A percentile compares a stretch with the other conserved stretches of the same genome.
Evolutionary conservation across 2,329 filamentous ascomycete genomes (phyloP).

Genomic region (Verticillium zaregamsianum): DNA sequence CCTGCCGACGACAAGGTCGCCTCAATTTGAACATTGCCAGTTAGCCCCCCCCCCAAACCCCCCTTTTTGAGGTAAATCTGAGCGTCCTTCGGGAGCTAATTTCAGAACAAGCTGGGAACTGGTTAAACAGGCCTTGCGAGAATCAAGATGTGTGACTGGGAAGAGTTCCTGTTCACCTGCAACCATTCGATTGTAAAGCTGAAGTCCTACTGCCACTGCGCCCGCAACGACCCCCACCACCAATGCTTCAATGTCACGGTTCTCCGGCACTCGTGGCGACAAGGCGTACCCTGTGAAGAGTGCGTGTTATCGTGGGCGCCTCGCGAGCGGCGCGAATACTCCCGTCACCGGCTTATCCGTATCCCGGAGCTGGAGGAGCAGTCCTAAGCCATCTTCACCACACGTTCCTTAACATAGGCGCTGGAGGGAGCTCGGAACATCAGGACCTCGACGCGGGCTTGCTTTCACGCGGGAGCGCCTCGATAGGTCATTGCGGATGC

Average conservation of each 20-base stretch:
- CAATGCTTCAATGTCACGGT: conserved; percentile 65
- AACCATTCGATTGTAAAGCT: conserved; percentile 55
- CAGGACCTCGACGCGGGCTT: no score
- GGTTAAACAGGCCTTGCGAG: neutral
- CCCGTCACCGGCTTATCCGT: neutral
- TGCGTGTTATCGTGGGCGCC: conserved; percentile 26
- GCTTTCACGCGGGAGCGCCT: no score
- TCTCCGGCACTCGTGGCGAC: conserved; percentile 56
- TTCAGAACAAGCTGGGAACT: neutral
- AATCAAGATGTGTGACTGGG: conserved; percentile 63
- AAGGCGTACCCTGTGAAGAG: conserved; percentile 47
- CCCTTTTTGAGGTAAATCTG: no score
- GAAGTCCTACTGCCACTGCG: conserved; percentile 69
- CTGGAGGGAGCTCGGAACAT: no score
- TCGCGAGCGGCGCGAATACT: neutral
- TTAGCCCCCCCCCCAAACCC: no score
- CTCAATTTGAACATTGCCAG: no score
- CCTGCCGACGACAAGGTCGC: no score
- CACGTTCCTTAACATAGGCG: neutral
- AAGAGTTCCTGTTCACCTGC: conserved; percentile 65
- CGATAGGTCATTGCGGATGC: no score
- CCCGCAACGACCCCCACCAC: conserved; percentile 67
- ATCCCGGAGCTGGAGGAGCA: neutral
- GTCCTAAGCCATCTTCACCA: neutral
- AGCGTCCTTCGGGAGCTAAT: neutral